Base-by-base conservation (phyloP, 257 asterid genomes). In the Mentha longifolia region DNA sequence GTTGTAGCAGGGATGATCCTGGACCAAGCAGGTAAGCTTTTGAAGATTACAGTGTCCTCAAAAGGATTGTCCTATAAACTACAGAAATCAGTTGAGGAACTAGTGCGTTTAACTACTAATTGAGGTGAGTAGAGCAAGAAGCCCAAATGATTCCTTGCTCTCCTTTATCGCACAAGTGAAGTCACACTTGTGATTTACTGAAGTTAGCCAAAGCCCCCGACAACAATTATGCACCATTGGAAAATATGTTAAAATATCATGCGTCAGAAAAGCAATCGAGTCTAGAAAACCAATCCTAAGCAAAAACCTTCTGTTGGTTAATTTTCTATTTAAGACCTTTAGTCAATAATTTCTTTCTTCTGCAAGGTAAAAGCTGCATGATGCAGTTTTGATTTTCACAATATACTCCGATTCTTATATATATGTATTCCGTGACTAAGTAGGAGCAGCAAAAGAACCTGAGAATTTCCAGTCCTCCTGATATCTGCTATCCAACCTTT, bases 401-500 rank as follows among this genome's bases (percentile, higher is more conserved):
- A 25, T 15, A 51, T 39, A 70, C 20, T 42, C 54, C 30, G 41
- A 37, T 25, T 37, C 22, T 31, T 9, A 22, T 62, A 62, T 15
- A 65, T 5, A 35, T 6, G 5, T 35, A 6, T 25, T 45, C 25
- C 20, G 11, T 35, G n/a, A 39, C 63, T 30, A 62, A 49, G 51
- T 16, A 15, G 37, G 65, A 61, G 41, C 55, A 61, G 35, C 61
- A 74, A 30, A 73, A 63, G 17, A 62, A 91, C 99, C 97, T 85
- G 87, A 78, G 91, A 60, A 74, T 78, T 70, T 70, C 95, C 92
- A 9, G 62, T 75, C 83, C 72, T 86, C 72, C 88, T 84, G 57
- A 88, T 83, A 59, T 85, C 92, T 59, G 85, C 73, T 74, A 91
- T 85, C 99, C 99, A 94, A 72, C 80, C 89, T 74, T 77, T 77